These are phyloP conservation scores for Lipomyces yamadae DNA, from an alignment of 805 yeast genomes.

Conservation along the genomic window DNA sequence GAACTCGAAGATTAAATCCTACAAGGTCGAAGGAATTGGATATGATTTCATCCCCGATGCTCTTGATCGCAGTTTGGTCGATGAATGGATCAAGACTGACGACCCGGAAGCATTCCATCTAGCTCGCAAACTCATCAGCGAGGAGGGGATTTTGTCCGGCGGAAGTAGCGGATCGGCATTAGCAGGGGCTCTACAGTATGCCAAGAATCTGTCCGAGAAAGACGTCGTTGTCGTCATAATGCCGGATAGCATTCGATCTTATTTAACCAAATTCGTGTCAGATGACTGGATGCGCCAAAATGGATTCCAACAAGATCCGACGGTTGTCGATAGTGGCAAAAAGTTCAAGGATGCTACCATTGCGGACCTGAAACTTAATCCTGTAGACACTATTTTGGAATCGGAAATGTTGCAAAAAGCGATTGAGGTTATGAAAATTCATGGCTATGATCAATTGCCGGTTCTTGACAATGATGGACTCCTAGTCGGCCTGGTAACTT, in stretches of 20 bases:
- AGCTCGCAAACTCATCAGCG: slow-evolving; percentile 79
- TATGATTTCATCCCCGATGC: slow-evolving; percentile 88
- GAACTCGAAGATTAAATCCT: slow-evolving; percentile 60
- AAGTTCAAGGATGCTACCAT: slow-evolving; percentile 62
- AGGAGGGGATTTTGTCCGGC: slow-evolving; percentile 86
- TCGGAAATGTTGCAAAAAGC: slow-evolving; percentile 66
- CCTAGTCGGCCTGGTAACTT: slow-evolving; percentile 74
- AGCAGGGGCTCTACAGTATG: slow-evolving; percentile 74
- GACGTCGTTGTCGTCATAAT: slow-evolving; percentile 78
- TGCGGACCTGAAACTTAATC: slow-evolving; percentile 71
- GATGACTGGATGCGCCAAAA: slow-evolving; percentile 88
- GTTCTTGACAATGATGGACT: slow-evolving; percentile 66
- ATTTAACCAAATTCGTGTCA: slow-evolving; percentile 83
- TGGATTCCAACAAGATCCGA: slow-evolving; percentile 52
- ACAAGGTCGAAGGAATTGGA: slow-evolving; percentile 89
- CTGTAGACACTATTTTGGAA: slow-evolving; percentile 74
- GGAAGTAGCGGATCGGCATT: slow-evolving; percentile 89
- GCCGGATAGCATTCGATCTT: slow-evolving; percentile 87
- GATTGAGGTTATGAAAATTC: slow-evolving; percentile 68
- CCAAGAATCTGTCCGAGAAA: slow-evolving; percentile 68
- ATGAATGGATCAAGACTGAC: slow-evolving; percentile 84
- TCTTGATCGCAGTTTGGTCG: slow-evolving; percentile 66
- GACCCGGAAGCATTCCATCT: slow-evolving; percentile 78
- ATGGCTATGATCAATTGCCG: slow-evolving; percentile 86
- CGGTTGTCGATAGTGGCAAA: slow-evolving; percentile 26